Conservation (phyloP, 106 monocot species). For the Acorus gramineus region DNA sequence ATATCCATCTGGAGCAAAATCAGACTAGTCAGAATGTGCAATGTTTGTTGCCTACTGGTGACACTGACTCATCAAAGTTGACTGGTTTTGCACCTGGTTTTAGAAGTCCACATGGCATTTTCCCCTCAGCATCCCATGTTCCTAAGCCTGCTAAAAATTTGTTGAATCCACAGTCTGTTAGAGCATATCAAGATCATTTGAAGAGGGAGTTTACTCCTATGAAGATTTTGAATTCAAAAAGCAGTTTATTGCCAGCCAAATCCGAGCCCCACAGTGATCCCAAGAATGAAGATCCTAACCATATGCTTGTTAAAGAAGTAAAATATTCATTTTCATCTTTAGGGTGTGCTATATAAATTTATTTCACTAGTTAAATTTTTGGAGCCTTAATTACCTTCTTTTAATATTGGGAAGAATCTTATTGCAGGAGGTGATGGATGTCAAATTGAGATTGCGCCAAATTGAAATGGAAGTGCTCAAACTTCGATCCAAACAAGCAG, state of each 20-base stretch:
- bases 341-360: neutral
- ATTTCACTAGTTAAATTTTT: neutral
- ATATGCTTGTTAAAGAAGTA: slow-evolving; percentile 29
- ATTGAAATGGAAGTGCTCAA: slow-evolving; percentile 60
- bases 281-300: slow-evolving; percentile 11
- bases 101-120: neutral
- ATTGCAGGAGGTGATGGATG: slow-evolving; percentile 47
- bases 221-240: slow-evolving; percentile 7
- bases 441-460: slow-evolving; percentile 48
- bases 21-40: slow-evolving; percentile 10
- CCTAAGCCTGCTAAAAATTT: slow-evolving; percentile 3
- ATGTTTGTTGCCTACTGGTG: slow-evolving; percentile 14
- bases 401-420: slow-evolving; percentile 4
- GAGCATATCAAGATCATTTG: slow-evolving; percentile 9
- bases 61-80: slow-evolving; percentile 3
- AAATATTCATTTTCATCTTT: slow-evolving; percentile 1
- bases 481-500: slow-evolving; percentile 49
- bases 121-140: slow-evolving; percentile 1
- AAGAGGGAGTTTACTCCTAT: slow-evolving; percentile 4
- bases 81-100: slow-evolving; percentile 18
- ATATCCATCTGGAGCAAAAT: slow-evolving; percentile 18
- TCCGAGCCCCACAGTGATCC: slow-evolving; percentile 12
- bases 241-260: slow-evolving; percentile 8
- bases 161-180: slow-evolving; percentile 1
- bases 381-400: neutral